Base-by-base conservation (phyloP, 208 protist genomes). In the Acanthamoeba triangularis region DNA sequence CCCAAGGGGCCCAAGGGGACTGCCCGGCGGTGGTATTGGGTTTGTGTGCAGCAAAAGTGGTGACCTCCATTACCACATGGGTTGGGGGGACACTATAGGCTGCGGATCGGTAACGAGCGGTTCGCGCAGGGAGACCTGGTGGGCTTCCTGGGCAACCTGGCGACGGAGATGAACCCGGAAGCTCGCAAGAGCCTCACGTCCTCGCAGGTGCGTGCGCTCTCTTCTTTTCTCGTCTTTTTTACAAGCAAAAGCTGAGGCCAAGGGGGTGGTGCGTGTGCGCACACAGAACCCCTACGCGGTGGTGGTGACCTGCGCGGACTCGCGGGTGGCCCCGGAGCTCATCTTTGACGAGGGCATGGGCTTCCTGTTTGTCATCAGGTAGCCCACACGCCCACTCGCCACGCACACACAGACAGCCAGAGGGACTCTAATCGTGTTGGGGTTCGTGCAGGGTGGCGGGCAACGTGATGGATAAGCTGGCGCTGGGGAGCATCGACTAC, bases 331-430 rank as follows among this genome's bases (percentile, higher is more conserved):
- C 25, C 78, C 78, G 14, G 78, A 87, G 54, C 47, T 87, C 54
- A 87, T 87, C 54, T 87, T 87, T 61, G 30, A 87, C 54, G 78
- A 87, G 78, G 78, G 49, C 47, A 87, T 54, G 63, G 63, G 63
- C 63, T 35, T 72, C 63, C 63, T 72, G 63, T 72, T 72, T 10
- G 63, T 72, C 13, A 72, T 72, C 63, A 30, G 63, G 63, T 72
- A n/a, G 5, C 18, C n/a, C 23, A n/a, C 63, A 72, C 37, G 37
- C 37, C 1, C 37, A 41, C 37, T 41, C n/a, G n/a, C n/a, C n/a
- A n/a, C n/a, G n/a, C n/a, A n/a, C n/a, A n/a, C n/a, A n/a, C n/a
- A n/a, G n/a, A n/a, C n/a, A n/a, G n/a, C n/a, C n/a, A n/a, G n/a
- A n/a, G n/a, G n/a, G n/a, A n/a, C n/a, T 11, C 11, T 7, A 56